Base-by-base conservation (phyloP, 1,284 basidiomycete genomes). In the Fomitopsis betulina region DNA sequence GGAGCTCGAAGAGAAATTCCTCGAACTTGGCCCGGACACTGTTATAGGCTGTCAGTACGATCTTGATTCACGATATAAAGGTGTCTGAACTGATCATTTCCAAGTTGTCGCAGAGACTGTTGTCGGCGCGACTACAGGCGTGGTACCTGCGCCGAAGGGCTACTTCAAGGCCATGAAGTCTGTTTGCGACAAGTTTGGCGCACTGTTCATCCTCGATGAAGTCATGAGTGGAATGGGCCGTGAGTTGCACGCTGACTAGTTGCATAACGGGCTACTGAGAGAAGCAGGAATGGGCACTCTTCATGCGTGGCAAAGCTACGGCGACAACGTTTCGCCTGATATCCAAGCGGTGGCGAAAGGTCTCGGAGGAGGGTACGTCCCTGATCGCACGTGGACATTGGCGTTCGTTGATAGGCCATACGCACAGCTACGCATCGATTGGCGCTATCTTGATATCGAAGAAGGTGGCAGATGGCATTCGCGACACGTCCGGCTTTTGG, bases 211-310 rank as follows among this genome's bases (percentile, higher is more conserved):
- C 49, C 79, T 94, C 43, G 93, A 95, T 68, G 93, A 95, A 73
- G 83, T 89, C 60, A 89, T 89, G 93, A 87, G 87, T 66, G 92
- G 92, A 33, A 92, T 93, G 86, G 92, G 91, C 45, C 84, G 91
- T 84, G 71, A 74, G 86, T 75, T 19, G 57, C 17, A 56, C 13
- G 53, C 21, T 39, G 59, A 58, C 55, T 51, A 5, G 7, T 27
- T 25, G 49, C 19, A n/a, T 35, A 51, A 13, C n/a, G n/a, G 17
- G 19, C 17, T 2, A n/a, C 32, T 35, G 12, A 15, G n/a, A 50
- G 92, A 88, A 9, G 32, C 50, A 92, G 89, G 90, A 39, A 86
- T 93, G 86, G 89, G 91, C 1, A 91, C 90, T 1, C 67, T 92
- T 50, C 93, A 95, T 67, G 91, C 85, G 42, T 95, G 93, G 93